phyloP scores from a whole-genome alignment of 805 yeast genomes.

The Zygosaccharomyces lentus region DNA sequence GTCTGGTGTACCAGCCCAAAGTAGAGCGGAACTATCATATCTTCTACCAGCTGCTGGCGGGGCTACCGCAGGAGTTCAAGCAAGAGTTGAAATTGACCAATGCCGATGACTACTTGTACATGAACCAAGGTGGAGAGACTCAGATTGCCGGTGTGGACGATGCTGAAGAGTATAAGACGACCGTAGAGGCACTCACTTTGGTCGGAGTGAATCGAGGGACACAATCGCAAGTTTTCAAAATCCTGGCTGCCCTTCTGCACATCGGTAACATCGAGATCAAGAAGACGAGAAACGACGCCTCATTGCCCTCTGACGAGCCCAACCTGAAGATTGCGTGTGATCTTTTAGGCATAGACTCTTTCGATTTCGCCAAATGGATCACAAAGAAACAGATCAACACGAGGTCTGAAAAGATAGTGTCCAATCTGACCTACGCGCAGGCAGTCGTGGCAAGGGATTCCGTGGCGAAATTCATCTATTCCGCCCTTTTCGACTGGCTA shows the following conservation, averaged over 20 bases:
- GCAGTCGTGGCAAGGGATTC: slow-evolving; percentile 93
- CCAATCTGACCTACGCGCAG: slow-evolving; percentile 76
- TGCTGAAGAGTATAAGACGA: slow-evolving; percentile 65
- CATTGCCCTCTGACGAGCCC: slow-evolving; percentile 80
- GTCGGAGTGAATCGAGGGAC: slow-evolving; percentile 64
- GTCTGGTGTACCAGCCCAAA: slow-evolving; percentile 88
- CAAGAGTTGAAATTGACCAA: slow-evolving; percentile 54
- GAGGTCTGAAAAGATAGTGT: slow-evolving; percentile 86
- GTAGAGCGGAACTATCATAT: slow-evolving; percentile 92
- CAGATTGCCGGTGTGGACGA: slow-evolving; percentile 80
- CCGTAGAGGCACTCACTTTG: slow-evolving; percentile 68
- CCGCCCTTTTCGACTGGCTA: slow-evolving; percentile 92
- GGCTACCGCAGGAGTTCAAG: slow-evolving; percentile 53
- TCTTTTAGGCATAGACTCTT: slow-evolving; percentile 74
- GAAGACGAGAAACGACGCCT: slow-evolving; percentile 81
- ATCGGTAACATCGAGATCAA: slow-evolving; percentile 88
- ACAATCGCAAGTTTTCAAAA: slow-evolving; percentile 67
- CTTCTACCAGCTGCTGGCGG: slow-evolving; percentile 83
- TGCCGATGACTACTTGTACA: slow-evolving; percentile 69
- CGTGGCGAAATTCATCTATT: slow-evolving; percentile 87
- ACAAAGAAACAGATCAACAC: slow-evolving; percentile 88
- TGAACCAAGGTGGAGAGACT: slow-evolving; percentile 82
- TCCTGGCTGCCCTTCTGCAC: slow-evolving; percentile 85
- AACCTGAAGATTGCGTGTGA: slow-evolving; percentile 78
- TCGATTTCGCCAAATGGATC: slow-evolving; percentile 81